Evolutionary conservation across 495 filamentous ascomycete genomes (phyloP), one percentile per base, ranked within the genome.

Genomic region (Daldinia bambusicola): DNA sequence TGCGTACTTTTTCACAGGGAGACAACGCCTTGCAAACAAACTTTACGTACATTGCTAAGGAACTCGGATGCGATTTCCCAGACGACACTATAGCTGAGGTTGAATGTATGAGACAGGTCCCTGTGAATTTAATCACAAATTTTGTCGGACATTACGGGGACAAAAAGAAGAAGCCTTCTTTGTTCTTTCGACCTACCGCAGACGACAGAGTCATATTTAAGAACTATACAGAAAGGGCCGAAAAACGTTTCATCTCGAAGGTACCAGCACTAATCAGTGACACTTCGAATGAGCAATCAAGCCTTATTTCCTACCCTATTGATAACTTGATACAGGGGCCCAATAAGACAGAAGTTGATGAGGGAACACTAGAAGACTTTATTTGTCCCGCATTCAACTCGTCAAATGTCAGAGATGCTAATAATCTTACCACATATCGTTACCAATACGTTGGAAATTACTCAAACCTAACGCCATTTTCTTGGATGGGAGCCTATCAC

Each of bases 401-500:
- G 1, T 80, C 76, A 13, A 69, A 69, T 51, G 48, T 68, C 9
- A 67, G 65, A 9, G 22, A 63, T 31, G 4, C 55, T 40, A 71
- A 70, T 30, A 66, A 76, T 12, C 67, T 82, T 32, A 80, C 82
- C 14, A 84, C 80, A 3, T 87, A 80, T 69, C 78, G 85, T n/a
- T 88, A 84, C 67, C 75, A 82, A 60, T 85, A 86, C 57, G 77
- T 77, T 13, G 86, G 84, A 0, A 84, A 81, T 52, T 87, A 81
- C 63, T 69, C 77, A 13, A 84, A 81, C 52, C 26, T 87, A 9
- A 83, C 77, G 18, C 78, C 79, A 0, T 76, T 72, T 32, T 6
- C 63, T 18, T 84, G 81, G 82, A 78, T 85, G 63, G 84, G 84
- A 7, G 84, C 85, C n/a, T 87, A 85, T 53, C 85, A 87, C 61